A percentile compares a stretch with the other conserved stretches of the same genome.
Evolutionary conservation across 2,329 filamentous ascomycete genomes (phyloP).

Genomic region (Colletotrichum acutatum): DNA sequence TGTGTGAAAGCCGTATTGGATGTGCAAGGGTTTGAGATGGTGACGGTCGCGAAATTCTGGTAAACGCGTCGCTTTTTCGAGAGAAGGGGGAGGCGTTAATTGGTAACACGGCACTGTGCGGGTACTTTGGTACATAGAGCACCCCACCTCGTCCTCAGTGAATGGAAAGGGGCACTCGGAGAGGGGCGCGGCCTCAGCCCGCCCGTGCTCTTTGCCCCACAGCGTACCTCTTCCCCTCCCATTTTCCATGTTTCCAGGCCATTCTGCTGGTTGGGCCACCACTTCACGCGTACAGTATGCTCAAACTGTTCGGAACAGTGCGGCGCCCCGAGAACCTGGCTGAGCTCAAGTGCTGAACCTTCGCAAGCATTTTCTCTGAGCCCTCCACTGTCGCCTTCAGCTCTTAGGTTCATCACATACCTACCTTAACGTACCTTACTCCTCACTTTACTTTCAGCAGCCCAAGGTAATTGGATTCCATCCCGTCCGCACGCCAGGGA

Average conservation of each 20-base stretch:
- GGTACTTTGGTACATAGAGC: not conserved
- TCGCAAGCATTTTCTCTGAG: not conserved
- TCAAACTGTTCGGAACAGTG: not conserved
- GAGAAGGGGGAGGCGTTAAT: conserved; percentile 29
- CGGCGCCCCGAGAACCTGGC: not conserved
- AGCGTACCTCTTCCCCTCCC: not conserved
- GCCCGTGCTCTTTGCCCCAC: not conserved
- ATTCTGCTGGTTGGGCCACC: not conserved
- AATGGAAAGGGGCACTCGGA: not conserved
- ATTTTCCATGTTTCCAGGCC: not conserved
- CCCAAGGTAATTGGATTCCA: too few species aligned
- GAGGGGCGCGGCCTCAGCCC: not conserved
- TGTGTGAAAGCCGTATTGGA: conserved; percentile 5
- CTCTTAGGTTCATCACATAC: too few species aligned
- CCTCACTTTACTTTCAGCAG: too few species aligned
- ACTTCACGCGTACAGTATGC: conserved; percentile 18
- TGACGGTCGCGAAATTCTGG: conserved; percentile 26
- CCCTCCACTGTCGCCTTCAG: not conserved
- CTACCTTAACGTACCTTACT: too few species aligned
- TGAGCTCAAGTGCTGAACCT: not conserved
- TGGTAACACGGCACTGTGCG: conserved; percentile 18
- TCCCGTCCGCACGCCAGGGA: too few species aligned
- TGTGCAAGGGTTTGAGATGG: conserved; percentile 31
- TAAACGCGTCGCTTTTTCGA: conserved; percentile 29
- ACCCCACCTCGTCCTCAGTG: too few species aligned